Evolutionary conservation across 2,329 filamentous ascomycete species (phyloP), one percentile per base, ranked within the genome.

Genomic region (Penicillium sp.): DNA sequence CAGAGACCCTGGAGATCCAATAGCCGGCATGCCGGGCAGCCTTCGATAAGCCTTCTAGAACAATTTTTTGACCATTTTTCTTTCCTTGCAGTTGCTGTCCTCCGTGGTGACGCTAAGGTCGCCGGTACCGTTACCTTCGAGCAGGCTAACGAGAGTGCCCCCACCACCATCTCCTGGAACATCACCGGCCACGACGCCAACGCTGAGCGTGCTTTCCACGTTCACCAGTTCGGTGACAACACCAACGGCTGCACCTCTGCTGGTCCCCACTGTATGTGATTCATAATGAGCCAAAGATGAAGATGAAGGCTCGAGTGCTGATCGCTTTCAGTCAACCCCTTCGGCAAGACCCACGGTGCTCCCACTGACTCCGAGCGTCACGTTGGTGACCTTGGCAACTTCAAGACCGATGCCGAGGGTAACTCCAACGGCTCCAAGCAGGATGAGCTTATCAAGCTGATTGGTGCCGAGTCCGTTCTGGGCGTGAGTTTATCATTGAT

Each of bases 211-310:
- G 93, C 88, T 74, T 89, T 97, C 81, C 93, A 98, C 81, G 84
- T 98, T 69, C 93, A 98, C 80, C 88, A 93, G 73, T 98, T 95
- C 69, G 93, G 93, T 72, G 93, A 97, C 82, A 97, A 97, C 82
- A 97, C 93, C 80, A 98, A 98, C 77, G 93, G 93, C 73, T 98
- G 93, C 87, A 97, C 91, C 61, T 95, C 87, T 61, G 93, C 93
- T 61, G 93, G 93, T 48, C 91, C 93, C 74, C 93, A 98, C 80
- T 98, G 89, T 95, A 78, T 71, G 87, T 76, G 9, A 13, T 51
- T 28, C 33, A 34, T 19, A 13, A 31, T 9, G 34, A 29, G 13
- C 28, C 13, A 24, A 17, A 32, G 4, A 32, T 21, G 5, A 37
- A 37, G 15, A 24, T 5, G 31, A 31, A 31, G 19, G 34, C 38